Evolutionary conservation across 164 flowering plant species (phyloP).

Genomic region (Tetrastigma voinierianum): DNA sequence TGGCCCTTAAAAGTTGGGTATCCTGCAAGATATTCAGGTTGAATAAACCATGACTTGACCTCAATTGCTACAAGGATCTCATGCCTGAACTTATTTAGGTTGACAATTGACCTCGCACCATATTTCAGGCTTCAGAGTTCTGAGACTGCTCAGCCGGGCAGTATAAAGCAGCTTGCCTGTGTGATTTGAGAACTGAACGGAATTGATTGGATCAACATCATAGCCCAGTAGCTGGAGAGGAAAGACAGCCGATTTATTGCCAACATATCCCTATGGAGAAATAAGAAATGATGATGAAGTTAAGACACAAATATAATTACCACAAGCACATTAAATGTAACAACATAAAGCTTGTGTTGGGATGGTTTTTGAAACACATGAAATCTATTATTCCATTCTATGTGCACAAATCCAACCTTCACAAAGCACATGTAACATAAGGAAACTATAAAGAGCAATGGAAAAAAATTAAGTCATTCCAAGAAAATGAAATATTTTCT

Average conservation of each 20-base stretch:
- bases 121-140: constrained; percentile 43
- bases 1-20: constrained; percentile 98
- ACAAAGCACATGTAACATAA: neutral
- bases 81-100: constrained; percentile 36
- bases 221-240: constrained; percentile 94
- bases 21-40: constrained; percentile 50
- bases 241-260: constrained; percentile 97
- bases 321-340: neutral
- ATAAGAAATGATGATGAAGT: neutral
- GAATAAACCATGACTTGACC: constrained; percentile 21
- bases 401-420: neutral
- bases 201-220: constrained; percentile 97
- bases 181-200: constrained; percentile 99
- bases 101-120: constrained; percentile 43
- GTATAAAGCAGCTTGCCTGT: constrained; percentile 91
- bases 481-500: too few relatives aligned
- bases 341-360: neutral
- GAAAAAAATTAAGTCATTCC: too few relatives aligned
- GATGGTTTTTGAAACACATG: neutral
- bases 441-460: neutral
- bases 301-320: neutral
- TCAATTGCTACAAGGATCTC: constrained; percentile 16
- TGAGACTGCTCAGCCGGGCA: constrained; percentile 42
- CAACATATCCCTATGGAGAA: constrained; percentile 82
- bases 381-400: neutral